Conservation (phyloP, 345 rosid genomes). For the Turnera subulata region DNA sequence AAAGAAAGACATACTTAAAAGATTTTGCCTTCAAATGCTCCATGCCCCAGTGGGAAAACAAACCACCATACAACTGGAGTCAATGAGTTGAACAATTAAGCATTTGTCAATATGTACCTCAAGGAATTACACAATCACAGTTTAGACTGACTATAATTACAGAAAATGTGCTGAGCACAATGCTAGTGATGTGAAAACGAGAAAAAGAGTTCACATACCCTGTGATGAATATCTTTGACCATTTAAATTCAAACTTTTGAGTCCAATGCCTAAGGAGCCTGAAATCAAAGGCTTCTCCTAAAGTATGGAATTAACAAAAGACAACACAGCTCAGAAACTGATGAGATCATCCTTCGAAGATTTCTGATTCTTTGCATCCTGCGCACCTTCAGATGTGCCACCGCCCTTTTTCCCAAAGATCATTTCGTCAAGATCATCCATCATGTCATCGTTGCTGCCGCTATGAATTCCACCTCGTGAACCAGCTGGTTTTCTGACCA, state of each 20-base stretch:
- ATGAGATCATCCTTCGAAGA: constrained; percentile 78
- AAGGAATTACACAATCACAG: constrained; percentile 3
- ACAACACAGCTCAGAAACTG: constrained; percentile 38
- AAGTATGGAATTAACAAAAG: neutral
- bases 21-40: too few relatives aligned
- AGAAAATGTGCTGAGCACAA: neutral
- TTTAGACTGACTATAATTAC: constrained; percentile 3
- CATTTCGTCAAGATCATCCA: constrained; percentile 99
- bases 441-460: constrained; percentile 71
- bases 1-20: too few relatives aligned
- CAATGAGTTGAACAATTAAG: too few relatives aligned
- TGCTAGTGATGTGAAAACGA: neutral
- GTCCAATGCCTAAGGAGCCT: constrained; percentile 2
- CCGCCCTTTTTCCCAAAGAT: constrained; percentile 82
- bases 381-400: constrained; percentile 46
- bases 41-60: too few relatives aligned
- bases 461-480: constrained; percentile 46
- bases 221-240: neutral
- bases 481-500: constrained; percentile 72
- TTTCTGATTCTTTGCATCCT: constrained; percentile 54
- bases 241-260: constrained; percentile 5
- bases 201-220: neutral
- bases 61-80: too few relatives aligned
- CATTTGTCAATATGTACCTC: too few relatives aligned
- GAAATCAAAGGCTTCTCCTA: constrained; percentile 1